Base-by-base conservation (phyloP, 495 filamentous ascomycete genomes). In the Tuber microsphaerosporum region DNA sequence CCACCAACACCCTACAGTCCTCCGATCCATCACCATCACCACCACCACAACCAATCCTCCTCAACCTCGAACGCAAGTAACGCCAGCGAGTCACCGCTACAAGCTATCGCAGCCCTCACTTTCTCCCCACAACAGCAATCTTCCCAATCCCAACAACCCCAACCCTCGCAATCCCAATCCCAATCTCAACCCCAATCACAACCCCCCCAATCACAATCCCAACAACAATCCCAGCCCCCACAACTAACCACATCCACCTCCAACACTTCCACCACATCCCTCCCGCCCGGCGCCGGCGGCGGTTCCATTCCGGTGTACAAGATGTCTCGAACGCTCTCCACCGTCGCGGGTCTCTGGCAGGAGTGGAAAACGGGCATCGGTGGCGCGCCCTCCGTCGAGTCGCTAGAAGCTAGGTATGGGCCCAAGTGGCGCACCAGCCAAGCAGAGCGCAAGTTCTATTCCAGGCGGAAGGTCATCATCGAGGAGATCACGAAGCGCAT, bases 381-480 rank as follows among this genome's bases (percentile, higher is more conserved):
- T 26, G 31, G 34, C 17, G 41, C 70, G 17, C 81, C 81, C 31
- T 79, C 76, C 7, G 80, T 82, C 31, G 75, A 80, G 46, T 77
- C 71, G 10, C 80, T 82, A 12, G 81, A 82, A 43, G 65, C 74
- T 17, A 68, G 73, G 41, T 81, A 81, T 42, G 81, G 81, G 0
- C 81, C 81, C 5, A 79, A 79, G 34, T 82, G 81, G 81, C 73
- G 81, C 22, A 80, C 80, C 7, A 73, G 68, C 26, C 76, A 79
- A 39, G 81, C 81, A 7, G 81, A 82, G 43, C 46, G 81, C 22
- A 82, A 82, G 48, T 82, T 82, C 48, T 82, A 82, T 46, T 82
- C 80, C 14, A 69, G 81, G 70, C 44, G 81, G 48, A 82, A 82
- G 44, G 81, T 82, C 19, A 81, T 82, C 26, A 81, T 82, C 19